A percentile compares a stretch with the other conserved stretches of the same genome.
Evolutionary conservation across 768 basidiomycete genomes (phyloP).

Genomic region (Hygrophoropsis aurantiaca): DNA sequence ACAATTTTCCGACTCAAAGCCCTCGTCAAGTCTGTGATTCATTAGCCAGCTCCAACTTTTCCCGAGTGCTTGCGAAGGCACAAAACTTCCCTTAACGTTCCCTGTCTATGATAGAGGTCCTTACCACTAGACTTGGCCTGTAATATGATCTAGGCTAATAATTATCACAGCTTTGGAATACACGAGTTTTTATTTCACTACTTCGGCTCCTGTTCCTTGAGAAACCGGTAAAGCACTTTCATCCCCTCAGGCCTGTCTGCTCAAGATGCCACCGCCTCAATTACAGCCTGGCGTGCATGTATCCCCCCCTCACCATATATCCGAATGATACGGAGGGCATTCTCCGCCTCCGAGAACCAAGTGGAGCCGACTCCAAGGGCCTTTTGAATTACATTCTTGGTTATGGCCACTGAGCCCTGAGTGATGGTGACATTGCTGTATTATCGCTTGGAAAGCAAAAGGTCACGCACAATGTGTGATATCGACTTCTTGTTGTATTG

Average conservation of each 20-base stretch:
- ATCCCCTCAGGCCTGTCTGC: not conserved
- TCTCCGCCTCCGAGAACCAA: not conserved
- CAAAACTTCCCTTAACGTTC: too few species aligned
- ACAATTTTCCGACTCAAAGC: conserved; percentile 5
- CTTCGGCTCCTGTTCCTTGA: not conserved
- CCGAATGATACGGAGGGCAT: not conserved
- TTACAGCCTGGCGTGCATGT: not conserved
- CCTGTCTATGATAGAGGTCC: too few species aligned
- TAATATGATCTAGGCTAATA: not conserved
- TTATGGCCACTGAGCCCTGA: not conserved
- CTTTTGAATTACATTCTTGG: not conserved
- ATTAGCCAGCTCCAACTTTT: not conserved
- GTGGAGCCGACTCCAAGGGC: not conserved
- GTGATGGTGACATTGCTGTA: not conserved
- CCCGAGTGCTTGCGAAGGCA: too few species aligned
- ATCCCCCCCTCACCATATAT: not conserved
- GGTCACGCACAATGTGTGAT: not conserved
- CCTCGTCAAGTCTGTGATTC: not conserved
- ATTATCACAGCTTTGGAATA: not conserved
- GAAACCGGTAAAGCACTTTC: not conserved
- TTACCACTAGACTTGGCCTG: not conserved
- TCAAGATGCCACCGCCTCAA: not conserved
- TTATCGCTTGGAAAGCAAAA: too few species aligned
- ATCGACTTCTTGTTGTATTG: too few species aligned
- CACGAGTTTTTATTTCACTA: too few species aligned